These are phyloP conservation scores for Heimioporus sp. DNA, from an alignment of 768 basidiomycete species.

Conservation along the genomic window DNA sequence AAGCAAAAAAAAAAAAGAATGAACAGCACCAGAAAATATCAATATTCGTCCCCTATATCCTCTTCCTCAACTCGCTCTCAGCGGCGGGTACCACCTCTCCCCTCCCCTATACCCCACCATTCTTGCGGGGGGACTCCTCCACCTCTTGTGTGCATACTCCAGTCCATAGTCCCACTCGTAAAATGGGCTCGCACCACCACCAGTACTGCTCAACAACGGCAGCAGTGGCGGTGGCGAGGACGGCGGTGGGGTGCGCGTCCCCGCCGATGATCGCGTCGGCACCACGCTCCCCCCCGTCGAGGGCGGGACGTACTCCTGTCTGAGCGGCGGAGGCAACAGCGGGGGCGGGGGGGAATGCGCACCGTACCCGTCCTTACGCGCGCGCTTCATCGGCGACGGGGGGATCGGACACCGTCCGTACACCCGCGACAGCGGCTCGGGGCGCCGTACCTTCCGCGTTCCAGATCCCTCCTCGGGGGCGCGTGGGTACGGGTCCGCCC, in stretches of 20 bases:
- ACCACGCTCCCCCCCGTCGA: slow-evolving; percentile 12
- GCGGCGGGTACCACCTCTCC: no score
- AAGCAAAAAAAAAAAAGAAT: no score
- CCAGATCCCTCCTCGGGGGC: slow-evolving; percentile 24
- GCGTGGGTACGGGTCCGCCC: slow-evolving; percentile 26
- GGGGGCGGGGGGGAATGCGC: background rate
- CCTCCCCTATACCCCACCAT: no score
- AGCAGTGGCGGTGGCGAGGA: slow-evolving; percentile 27
- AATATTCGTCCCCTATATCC: no score
- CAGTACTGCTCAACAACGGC: slow-evolving; percentile 13
- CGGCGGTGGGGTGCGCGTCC: slow-evolving; percentile 19
- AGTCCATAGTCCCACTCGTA: slow-evolving; percentile 38
- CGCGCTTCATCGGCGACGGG: slow-evolving; percentile 47
- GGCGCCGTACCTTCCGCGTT: slow-evolving; percentile 27
- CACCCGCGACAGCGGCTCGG: slow-evolving; percentile 16
- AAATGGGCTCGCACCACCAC: slow-evolving; percentile 18
- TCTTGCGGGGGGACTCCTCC: no score
- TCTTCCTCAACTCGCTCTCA: no score
- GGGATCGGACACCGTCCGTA: slow-evolving; percentile 8
- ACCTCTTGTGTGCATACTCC: no score
- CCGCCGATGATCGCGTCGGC: slow-evolving; percentile 5
- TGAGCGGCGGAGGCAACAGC: no score
- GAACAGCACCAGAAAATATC: no score
- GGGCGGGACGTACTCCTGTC: slow-evolving; percentile 22
- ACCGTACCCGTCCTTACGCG: slow-evolving; percentile 41